These are phyloP conservation scores for Catharanthus roseus DNA, from an alignment of 257 asterid species.

Conservation along the genomic window DNA sequence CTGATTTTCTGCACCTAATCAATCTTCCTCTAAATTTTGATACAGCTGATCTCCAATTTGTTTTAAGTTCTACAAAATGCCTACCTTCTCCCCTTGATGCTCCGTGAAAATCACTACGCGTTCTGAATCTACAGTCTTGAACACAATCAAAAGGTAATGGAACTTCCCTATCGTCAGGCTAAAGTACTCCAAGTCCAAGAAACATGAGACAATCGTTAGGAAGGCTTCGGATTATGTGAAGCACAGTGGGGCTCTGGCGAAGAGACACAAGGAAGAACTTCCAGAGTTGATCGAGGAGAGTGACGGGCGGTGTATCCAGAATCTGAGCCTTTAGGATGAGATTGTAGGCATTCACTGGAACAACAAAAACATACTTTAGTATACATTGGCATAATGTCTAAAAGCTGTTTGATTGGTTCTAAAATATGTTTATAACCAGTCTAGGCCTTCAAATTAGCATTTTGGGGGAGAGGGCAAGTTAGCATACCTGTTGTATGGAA, in stretches of 20 bases:
- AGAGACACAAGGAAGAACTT: slow-evolving; percentile 30
- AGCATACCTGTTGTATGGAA: slow-evolving; percentile 31
- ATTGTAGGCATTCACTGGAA: slow-evolving; percentile 39
- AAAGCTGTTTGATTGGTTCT: background rate
- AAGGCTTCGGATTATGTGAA: slow-evolving; percentile 27
- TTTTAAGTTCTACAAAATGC: background rate
- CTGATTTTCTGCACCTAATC: background rate
- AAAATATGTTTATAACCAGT: background rate
- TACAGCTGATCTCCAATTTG: background rate
- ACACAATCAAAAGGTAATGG: slow-evolving; percentile 15
- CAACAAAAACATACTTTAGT: slow-evolving; percentile 4
- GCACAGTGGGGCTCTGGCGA: slow-evolving; percentile 36
- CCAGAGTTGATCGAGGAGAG: slow-evolving; percentile 61
- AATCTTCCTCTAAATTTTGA: background rate
- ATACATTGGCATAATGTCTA: background rate
- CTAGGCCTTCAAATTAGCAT: background rate
- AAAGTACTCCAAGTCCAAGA: slow-evolving; percentile 3
- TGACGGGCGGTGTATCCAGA: slow-evolving; percentile 26
- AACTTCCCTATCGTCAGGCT: slow-evolving; percentile 26
- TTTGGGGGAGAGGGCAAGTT: background rate
- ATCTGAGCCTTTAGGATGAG: slow-evolving; percentile 32
- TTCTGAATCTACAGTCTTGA: background rate
- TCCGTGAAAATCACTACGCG: background rate
- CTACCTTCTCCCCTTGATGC: background rate
- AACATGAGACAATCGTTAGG: slow-evolving; percentile 15